Evolutionary conservation across 441 rosid species (phyloP).

Genomic region (Codiaeum variegatum): DNA sequence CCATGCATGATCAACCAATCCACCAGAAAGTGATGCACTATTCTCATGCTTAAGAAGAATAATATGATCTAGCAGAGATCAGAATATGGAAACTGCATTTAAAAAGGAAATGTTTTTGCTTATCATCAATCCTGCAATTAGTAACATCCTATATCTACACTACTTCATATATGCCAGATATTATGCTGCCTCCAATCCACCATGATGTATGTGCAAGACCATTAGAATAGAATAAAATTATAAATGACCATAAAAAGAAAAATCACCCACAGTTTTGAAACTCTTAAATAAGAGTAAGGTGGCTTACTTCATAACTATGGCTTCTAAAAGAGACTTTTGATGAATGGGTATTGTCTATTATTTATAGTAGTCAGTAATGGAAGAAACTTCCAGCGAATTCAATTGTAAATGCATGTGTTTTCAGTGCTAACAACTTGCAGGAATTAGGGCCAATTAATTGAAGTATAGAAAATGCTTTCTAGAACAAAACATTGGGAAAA

Average conservation of each 20-base stretch:
- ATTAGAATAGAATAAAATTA: neutral
- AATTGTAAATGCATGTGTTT: neutral
- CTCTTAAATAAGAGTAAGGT: neutral
- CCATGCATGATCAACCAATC: neutral
- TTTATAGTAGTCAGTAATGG: neutral
- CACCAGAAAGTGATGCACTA: neutral
- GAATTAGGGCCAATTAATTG: neutral
- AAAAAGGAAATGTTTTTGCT: neutral
- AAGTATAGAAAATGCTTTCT: neutral
- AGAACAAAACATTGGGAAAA: neutral
- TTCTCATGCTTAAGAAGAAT: neutral
- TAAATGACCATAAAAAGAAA: neutral
- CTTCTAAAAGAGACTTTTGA: neutral
- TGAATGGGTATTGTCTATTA: neutral
- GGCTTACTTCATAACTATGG: neutral
- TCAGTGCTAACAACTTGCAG: neutral
- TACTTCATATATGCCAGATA: neutral
- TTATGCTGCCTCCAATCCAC: neutral
- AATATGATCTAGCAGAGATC: neutral
- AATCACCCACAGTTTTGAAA: neutral
- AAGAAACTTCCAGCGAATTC: neutral
- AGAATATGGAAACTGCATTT: neutral
- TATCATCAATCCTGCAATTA: neutral
- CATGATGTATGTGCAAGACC: neutral
- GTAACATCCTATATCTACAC: neutral